Evolutionary conservation across 331 rosid genomes (phyloP).

Genomic region (Spiraea crenata): DNA sequence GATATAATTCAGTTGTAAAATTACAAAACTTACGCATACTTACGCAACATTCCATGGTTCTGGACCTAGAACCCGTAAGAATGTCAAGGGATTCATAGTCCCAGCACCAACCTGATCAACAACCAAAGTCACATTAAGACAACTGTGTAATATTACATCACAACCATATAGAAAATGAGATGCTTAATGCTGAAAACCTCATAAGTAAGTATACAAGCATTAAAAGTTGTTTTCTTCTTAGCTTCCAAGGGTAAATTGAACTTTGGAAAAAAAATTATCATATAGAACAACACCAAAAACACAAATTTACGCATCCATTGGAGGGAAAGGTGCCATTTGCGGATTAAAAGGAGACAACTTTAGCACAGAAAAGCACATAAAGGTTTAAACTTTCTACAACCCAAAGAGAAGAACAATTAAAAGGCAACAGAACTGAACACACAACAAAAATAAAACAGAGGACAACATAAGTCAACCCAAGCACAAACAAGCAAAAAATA

Average conservation of each 20-base stretch:
- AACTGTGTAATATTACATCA: not conserved
- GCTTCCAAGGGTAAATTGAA: too few relatives aligned
- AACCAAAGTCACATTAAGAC: slow-evolving; percentile 21
- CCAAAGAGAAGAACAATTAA: not conserved
- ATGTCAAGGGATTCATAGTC: slow-evolving; percentile 97
- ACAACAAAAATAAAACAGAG: not conserved
- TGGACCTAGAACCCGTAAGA: slow-evolving; percentile 96
- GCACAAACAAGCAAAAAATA: not conserved
- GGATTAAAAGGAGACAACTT: too few relatives aligned
- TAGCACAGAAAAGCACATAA: too few relatives aligned
- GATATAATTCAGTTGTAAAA: not conserved
- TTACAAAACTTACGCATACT: slow-evolving; percentile 56
- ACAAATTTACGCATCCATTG: too few relatives aligned
- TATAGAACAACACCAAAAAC: too few relatives aligned
- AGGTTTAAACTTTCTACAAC: too few relatives aligned
- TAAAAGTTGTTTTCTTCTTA: not conserved
- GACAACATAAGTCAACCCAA: too few relatives aligned
- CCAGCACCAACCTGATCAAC: slow-evolving; percentile 94
- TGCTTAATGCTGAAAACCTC: not conserved
- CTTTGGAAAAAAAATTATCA: too few relatives aligned
- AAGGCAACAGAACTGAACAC: not conserved
- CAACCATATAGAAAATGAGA: not conserved
- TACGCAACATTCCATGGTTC: slow-evolving; percentile 99
- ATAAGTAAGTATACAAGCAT: slow-evolving; percentile 10
- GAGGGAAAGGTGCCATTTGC: too few relatives aligned